Base-by-base conservation (phyloP, 1,284 basidiomycete species). In the Dichomitus squalens region DNA sequence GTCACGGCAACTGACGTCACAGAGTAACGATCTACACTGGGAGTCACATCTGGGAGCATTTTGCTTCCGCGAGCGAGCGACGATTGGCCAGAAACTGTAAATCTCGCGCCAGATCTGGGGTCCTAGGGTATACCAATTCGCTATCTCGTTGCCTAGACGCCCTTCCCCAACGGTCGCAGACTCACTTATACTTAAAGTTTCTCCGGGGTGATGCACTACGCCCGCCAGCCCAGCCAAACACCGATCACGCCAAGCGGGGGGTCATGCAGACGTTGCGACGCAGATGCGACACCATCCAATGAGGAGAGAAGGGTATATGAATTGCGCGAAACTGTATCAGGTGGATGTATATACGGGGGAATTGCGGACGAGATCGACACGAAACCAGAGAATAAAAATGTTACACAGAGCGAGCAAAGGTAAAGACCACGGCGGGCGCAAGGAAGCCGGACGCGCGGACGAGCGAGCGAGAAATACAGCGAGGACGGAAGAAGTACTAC, bases 281-380 rank as follows among this genome's bases (percentile, higher is more conserved):
- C 5, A 7, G 11, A 23, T 11, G 6, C 12, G 21, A 21, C 27
- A 21, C 5, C 14, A 7, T 39, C 18, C 16, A 35, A 27, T 16
- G 16, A 25, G 35, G 55, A 50, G 52, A 21, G 34, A 51, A 52
- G 53, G 49, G 56, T 41, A 49, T 60, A 63, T 53, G 40, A 36
- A 57, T 58, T 58, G 53, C 50, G 58, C 52, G 49, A 44, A 54
- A 56, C 52, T 59, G 58, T 57, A 57, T 52, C 41, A 33, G 46
- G 41, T 49, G 51, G 44, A 63, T 63, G 61, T 63, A 63, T 63
- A 58, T 60, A 63, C 61, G 61, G 49, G 35, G 54, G 55, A 55
- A 56, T 60, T 63, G 58, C 58, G 51, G 43, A 46, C 61, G 55
- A 60, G 21, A 34, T n/a, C n/a, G 8, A 31, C 12, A 36, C n/a